phyloP scores from a whole-genome alignment of 345 rosid genomes.

The Eucalyptus dawsonii region DNA sequence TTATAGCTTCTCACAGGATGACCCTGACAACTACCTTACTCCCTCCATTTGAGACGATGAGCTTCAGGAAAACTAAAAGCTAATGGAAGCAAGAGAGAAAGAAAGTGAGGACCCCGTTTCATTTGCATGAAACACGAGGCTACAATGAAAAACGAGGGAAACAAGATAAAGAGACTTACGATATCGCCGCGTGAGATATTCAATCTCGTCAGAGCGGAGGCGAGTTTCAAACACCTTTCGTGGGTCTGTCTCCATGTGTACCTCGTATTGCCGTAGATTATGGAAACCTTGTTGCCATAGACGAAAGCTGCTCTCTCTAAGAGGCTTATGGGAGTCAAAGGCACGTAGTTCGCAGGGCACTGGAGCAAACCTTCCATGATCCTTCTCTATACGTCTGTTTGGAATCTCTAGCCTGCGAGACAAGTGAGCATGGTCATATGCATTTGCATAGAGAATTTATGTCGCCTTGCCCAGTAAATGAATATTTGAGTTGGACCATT shows the following conservation, averaged over 20 bases:
- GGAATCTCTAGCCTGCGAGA: background rate
- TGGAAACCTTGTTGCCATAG: slow-evolving; percentile 27
- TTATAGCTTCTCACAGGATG: background rate
- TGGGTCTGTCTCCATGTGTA: slow-evolving; percentile 59
- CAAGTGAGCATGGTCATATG: background rate
- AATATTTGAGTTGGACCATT: background rate
- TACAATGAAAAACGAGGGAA: background rate
- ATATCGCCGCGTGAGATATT: slow-evolving; percentile 30
- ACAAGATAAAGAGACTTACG: slow-evolving; percentile 14
- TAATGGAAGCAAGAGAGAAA: background rate
- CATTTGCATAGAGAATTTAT: background rate
- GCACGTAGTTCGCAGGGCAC: slow-evolving; percentile 42
- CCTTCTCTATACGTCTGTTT: background rate
- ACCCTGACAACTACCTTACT: background rate
- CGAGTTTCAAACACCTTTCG: slow-evolving; percentile 44
- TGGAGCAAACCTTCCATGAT: slow-evolving; percentile 20
- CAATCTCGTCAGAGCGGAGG: slow-evolving; percentile 46
- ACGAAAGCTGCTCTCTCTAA: slow-evolving; percentile 44
- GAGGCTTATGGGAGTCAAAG: slow-evolving; percentile 54
- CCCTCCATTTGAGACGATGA: background rate
- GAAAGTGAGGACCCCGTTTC: background rate
- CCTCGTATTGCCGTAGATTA: slow-evolving; percentile 29
- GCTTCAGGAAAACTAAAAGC: background rate
- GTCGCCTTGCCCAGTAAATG: background rate
- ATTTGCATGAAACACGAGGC: background rate